These are phyloP conservation scores for Hygrophorus pudorinus DNA, from an alignment of 768 basidiomycete species.

Conservation along the genomic window DNA sequence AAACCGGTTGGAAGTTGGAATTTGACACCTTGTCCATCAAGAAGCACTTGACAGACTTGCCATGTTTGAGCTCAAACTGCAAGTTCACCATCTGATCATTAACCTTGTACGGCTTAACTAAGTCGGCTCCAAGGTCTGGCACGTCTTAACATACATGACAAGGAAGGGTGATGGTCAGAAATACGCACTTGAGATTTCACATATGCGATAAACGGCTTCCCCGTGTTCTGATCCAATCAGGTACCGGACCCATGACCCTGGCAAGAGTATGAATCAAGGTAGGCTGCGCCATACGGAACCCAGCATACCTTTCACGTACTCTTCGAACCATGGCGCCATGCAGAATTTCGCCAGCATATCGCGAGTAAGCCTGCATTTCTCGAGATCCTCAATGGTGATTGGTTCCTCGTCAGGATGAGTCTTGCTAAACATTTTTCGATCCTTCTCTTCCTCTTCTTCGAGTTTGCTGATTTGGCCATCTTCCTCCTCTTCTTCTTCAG, in stretches of 20 bases:
- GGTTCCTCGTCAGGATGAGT: constrained; percentile 37
- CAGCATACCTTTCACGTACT: constrained; percentile 65
- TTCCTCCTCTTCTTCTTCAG: constrained; percentile 79
- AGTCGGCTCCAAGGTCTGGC: constrained; percentile 40
- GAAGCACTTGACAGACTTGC: constrained; percentile 49
- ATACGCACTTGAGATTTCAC: constrained; percentile 64
- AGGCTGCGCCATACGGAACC: neutral
- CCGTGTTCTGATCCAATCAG: constrained; percentile 57
- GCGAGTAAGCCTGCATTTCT: constrained; percentile 54
- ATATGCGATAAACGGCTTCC: constrained; percentile 67
- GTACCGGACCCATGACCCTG: constrained; percentile 83
- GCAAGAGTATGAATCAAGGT: constrained; percentile 4
- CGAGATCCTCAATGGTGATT: constrained; percentile 47
- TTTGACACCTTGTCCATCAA: constrained; percentile 88
- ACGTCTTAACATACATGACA: constrained; percentile 5
- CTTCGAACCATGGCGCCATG: constrained; percentile 76
- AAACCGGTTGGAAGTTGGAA: constrained; percentile 47
- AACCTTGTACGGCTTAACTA: constrained; percentile 60
- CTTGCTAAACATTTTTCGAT: constrained; percentile 39
- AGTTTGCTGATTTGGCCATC: constrained; percentile 69
- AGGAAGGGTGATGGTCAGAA: neutral
- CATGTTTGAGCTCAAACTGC: constrained; percentile 68
- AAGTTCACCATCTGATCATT: constrained; percentile 58
- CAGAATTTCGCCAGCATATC: constrained; percentile 62
- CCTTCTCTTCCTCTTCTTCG: constrained; percentile 66